Evolutionary conservation across 2,329 filamentous ascomycete genomes (phyloP), one percentile per base, ranked within the genome.

Genomic region (Monilinia fructicola): DNA sequence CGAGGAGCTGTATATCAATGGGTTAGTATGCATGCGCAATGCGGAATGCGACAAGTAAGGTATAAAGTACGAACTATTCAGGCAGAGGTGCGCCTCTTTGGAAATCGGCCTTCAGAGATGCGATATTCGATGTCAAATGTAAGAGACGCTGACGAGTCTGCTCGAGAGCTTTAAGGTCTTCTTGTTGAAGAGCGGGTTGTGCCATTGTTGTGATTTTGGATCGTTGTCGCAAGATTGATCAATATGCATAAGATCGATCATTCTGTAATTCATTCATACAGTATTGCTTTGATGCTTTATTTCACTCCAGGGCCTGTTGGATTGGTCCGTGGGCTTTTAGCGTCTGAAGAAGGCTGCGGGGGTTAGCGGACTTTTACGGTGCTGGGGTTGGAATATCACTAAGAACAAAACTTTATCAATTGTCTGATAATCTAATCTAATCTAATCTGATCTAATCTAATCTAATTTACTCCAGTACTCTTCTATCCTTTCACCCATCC

Each of bases 101-200:
- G 50, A 92, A 80, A 72, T 87, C 84, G 70, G 81, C 78, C 71
- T 85, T 84, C 28, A 93, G 79, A 52, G 87, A 89, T 67, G 80
- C 82, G 26, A 93, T 85, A 72, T 85, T 91, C 76, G 84, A 88
- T 4, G 87, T 86, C 31, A 93, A 83, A 74, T 91, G 88, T 55
- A 83, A 82, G 28, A 93, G 82, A 38, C 88, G 84, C 73, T 88
- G 85, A 52, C 90, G 85, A 38, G 87, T 87, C 77, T 89, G 85
- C 74, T 93, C 90, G 35, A 93, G 83, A 52, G 85, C 82, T 78
- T 89, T 90, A 71, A 87, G 79, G 77, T 89, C 86, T 26, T 88
- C 86, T 38, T 70, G 70, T 12, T 62, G 68, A 12, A 76, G 67
- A 14, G 61, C 18, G 16, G 67, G 50, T 38, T 72, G 69, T 40